These are phyloP conservation scores for Fagopyrum tataricum DNA, from an alignment of 148 eudicot species.

Conservation along the genomic window DNA sequence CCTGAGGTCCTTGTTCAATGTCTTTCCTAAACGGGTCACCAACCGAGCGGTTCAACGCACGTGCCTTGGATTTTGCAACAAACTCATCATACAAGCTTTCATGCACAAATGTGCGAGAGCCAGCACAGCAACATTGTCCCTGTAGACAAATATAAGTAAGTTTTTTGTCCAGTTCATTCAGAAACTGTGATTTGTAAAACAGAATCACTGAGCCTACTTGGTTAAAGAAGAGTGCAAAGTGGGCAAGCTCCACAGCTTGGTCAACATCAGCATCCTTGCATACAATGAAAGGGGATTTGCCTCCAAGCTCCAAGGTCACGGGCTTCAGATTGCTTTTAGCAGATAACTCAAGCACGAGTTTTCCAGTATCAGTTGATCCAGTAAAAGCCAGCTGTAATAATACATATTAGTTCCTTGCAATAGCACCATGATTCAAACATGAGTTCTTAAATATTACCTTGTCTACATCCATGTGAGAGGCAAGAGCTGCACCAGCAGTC, in stretches of 20 bases:
- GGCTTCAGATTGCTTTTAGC: slow-evolving; percentile 31
- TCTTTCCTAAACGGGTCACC: no score
- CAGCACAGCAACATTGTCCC: slow-evolving; percentile 14
- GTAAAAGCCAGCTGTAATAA: slow-evolving; percentile 35
- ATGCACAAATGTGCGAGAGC: slow-evolving; percentile 7
- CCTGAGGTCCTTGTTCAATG: no score
- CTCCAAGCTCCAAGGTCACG: slow-evolving; percentile 28
- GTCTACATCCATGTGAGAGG: neutral
- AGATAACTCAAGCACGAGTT: slow-evolving; percentile 23
- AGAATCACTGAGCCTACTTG: neutral
- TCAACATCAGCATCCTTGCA: slow-evolving; percentile 26
- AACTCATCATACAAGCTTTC: slow-evolving; percentile 6
- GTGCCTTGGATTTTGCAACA: slow-evolving; percentile 11
- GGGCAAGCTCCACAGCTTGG: slow-evolving; percentile 12
- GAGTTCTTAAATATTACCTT: neutral
- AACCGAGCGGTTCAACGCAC: neutral
- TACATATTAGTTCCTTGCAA: no score
- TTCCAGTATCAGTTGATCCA: slow-evolving; percentile 26
- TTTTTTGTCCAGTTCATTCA: neutral
- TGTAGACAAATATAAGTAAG: neutral
- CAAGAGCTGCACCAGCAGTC: neutral
- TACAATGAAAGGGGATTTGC: slow-evolving; percentile 28
- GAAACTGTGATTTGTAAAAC: neutral
- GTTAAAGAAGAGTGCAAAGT: slow-evolving; percentile 16
- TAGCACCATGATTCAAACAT: neutral